Base-by-base conservation (phyloP, 2,329 filamentous ascomycete species). In the Pseudocercospora crystallina region DNA sequence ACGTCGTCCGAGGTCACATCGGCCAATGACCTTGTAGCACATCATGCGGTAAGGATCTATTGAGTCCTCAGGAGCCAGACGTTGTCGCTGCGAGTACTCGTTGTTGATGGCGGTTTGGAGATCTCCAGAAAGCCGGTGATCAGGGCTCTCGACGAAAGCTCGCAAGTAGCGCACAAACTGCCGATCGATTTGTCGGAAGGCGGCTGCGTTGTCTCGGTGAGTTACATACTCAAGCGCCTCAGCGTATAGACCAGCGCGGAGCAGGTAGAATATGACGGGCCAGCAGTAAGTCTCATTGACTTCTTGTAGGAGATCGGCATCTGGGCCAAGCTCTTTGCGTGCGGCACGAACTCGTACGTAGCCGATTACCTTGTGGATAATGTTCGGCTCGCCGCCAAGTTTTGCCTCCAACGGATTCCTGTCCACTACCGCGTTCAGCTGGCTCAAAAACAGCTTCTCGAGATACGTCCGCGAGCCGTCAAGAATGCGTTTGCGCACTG, bases 1-100 rank as follows among this genome's bases (percentile, higher is more conserved):
- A 47, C 81, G 75, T 37, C 77, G 75, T 41, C 71, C 74, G 51
- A 85, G 72, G 57, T 86, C 83, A 64, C 82, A 85, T 43, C 83
- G 90, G 39, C 95, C 94, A 61, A 99, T 87, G 55, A 99, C 85
- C 78, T 99, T 97, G 79, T 97, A 97, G 70, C 94, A 96, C 41
- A 92, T 91, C 84, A 96, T 91, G 47, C 90, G 85, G 75, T 95
- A 99, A 20, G 94, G 94, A 68, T 99, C 94, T 57, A 95, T 84
- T 1, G 89, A 88, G 66, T 91, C 86, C 51, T 94, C 89, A 0
- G 89, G 88, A 0, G 89, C 89, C 63, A 95, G 89, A 58, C 89
- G 86, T 20, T 85, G 81, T 39, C 90, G 85, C 68, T 95, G 89
- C 44, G 87, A 87, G 71, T 95, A 96, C 66, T 96, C 91, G 57